Percentiles rank a stretch among this genome's conserved stretches.
phyloP scores from a whole-genome alignment of 2,329 filamentous ascomycete genomes.

The Arthrinium puccinioides region DNA sequence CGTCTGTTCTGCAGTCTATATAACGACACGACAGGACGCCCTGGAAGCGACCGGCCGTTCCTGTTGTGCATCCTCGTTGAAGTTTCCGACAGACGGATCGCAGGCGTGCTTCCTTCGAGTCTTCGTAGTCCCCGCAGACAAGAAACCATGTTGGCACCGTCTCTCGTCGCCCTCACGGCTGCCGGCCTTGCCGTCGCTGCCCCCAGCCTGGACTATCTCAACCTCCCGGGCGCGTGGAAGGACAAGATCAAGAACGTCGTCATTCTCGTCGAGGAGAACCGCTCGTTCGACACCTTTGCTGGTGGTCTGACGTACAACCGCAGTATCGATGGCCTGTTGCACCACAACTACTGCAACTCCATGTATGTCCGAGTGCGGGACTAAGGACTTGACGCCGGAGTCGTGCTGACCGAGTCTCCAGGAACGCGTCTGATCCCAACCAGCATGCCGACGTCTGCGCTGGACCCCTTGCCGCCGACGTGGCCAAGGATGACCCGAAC shows the following conservation, averaged over 20 bases:
- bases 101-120: too few species aligned
- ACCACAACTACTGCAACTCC: slow-evolving; percentile 1
- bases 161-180: background rate
- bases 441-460: slow-evolving; percentile 2
- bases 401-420: background rate
- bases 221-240: background rate
- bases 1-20: background rate
- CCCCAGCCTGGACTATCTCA: background rate
- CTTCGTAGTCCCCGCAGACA: background rate
- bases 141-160: background rate
- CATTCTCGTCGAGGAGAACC: slow-evolving; percentile 2
- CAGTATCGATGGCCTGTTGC: slow-evolving; percentile 1
- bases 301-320: slow-evolving; percentile 1
- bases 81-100: background rate
- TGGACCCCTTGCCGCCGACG: background rate
- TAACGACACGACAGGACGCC: background rate
- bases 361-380: background rate
- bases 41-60: background rate
- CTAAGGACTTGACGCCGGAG: background rate
- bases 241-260: slow-evolving; percentile 2
- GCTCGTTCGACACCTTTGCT: background rate
- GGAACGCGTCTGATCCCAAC: slow-evolving; percentile 1
- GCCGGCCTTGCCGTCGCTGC: background rate
- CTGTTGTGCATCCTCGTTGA: background rate
- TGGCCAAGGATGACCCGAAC: slow-evolving; percentile 1